phyloP scores from a whole-genome alignment of 768 basidiomycete genomes.

The Russula sp. region DNA sequence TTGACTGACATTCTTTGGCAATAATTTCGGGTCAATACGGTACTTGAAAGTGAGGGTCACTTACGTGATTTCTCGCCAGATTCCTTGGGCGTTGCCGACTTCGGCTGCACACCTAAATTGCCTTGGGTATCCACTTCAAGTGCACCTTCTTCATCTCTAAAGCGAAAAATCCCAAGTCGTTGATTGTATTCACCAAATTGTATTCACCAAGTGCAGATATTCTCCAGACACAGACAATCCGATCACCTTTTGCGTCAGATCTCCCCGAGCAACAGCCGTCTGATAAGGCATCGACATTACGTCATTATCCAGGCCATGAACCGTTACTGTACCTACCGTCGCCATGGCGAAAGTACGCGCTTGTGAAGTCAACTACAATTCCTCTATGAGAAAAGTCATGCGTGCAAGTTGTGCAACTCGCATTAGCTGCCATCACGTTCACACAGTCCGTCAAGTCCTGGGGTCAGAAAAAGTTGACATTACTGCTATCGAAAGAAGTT shows the following conservation, averaged over 20 bases:
- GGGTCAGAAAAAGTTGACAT: conserved; percentile 25
- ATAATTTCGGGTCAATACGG: conserved; percentile 15
- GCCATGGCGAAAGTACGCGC: conserved; percentile 91
- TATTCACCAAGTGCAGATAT: conserved; percentile 93
- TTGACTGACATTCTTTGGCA: conserved; percentile 81
- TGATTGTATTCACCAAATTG: conserved; percentile 98
- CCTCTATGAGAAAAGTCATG: conserved; percentile 9
- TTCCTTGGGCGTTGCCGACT: conserved; percentile 94
- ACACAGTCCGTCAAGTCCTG: conserved; percentile 91
- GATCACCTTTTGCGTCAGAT: conserved; percentile 89
- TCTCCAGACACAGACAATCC: conserved; percentile 94
- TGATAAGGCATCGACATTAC: conserved; percentile 34
- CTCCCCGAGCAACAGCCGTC: conserved; percentile 92
- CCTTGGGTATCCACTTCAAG: conserved; percentile 97
- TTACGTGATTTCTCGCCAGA: conserved; percentile 98
- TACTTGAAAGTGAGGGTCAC: conserved; percentile 35
- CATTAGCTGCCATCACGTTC: conserved; percentile 93
- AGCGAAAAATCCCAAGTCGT: conserved; percentile 72
- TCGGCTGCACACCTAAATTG: conserved; percentile 98
- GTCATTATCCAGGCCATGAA: neutral
- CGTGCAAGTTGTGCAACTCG: conserved; percentile 39
- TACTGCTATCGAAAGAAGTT: neutral
- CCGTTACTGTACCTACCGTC: conserved; percentile 53
- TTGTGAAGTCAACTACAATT: conserved; percentile 78
- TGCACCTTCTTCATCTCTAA: conserved; percentile 89